Percentiles rank a stretch among this genome's conserved stretches.
Evolutionary conservation across 139 green algal species (phyloP).

Genomic region (Coccomyxa sp.): DNA sequence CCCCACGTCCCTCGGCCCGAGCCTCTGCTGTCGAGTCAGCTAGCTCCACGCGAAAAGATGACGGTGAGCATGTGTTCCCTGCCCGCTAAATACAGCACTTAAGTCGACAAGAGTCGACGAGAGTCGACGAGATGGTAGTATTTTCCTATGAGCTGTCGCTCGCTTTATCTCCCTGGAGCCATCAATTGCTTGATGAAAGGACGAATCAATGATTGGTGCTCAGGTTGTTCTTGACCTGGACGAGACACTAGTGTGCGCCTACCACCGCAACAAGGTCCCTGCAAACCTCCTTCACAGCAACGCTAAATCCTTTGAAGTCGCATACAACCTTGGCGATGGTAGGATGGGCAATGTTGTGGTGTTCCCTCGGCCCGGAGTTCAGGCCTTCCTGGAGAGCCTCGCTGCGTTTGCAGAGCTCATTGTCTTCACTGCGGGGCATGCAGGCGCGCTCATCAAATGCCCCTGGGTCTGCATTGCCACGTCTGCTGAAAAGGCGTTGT

Average conservation of each 20-base stretch:
- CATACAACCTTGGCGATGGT: background rate
- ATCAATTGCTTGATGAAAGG: no score
- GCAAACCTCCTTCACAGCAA: background rate
- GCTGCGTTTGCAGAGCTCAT: conserved; percentile 45
- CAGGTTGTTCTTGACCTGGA: conserved; percentile 62
- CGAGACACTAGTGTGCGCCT: conserved; percentile 55
- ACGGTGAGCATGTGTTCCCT: no score
- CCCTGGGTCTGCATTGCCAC: background rate
- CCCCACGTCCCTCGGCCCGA: no score
- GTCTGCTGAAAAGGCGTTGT: background rate
- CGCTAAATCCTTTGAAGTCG: background rate
- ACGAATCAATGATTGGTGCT: no score
- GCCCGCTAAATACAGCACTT: no score
- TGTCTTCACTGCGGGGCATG: conserved; percentile 55
- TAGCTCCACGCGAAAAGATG: no score
- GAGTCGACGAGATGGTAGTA: no score
- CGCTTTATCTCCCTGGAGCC: no score
- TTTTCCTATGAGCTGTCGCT: no score
- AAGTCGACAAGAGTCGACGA: no score
- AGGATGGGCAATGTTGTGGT: conserved; percentile 26
- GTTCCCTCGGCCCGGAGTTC: conserved; percentile 40
- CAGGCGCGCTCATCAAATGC: conserved; percentile 15
- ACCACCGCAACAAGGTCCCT: background rate
- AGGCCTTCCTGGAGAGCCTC: conserved; percentile 41
- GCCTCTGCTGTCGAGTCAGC: no score